Base-by-base conservation (phyloP, 805 yeast genomes). In the Myxozyma neotropica region DNA sequence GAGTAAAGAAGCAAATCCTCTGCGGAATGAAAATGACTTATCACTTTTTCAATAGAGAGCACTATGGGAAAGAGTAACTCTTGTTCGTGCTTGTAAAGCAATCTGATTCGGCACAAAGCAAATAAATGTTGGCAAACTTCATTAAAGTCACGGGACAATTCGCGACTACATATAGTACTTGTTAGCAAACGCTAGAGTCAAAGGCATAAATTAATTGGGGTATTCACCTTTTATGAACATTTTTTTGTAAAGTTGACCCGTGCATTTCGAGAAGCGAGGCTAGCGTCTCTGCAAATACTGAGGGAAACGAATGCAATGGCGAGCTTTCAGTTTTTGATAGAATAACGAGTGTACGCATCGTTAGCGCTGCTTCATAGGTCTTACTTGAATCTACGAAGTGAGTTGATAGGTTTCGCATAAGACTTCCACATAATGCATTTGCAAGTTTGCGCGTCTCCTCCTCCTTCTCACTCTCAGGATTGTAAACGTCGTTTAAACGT, bases 211-310 rank as follows among this genome's bases (percentile, higher is more conserved):
- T 12, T 1, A 24, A 4, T 13, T 15, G n/a, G 7, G 10, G 26
- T 26, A 17, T 26, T 24, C 43, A 56, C 57, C 24, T 51, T 26
- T 43, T 36, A 38, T 56, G 63, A n/a, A 51, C 52, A 31, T 58
- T 55, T 33, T 50, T 21, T 3, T 35, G 19, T 12, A 24, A 36
- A 5, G 19, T 26, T 2, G 47, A 29, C 1, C 53, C 54, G 7
- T 17, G 15, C 1, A n/a, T 31, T 13, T 19, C 31, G 29, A 57
- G 8, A 3, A 57, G 3, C 5, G 35, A 19, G 19, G 57, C 57
- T 17, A 57, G 29, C 12, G 15, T 38, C 10, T 27, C 44, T 13
- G 42, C 45, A 21, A 49, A 42, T n/a, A 4, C 21, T 13, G 44
- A 13, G 12, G 53, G 23, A 5, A 51, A 43, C 38, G 29, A 15